Base-by-base conservation (phyloP, 257 asterid species). In the Solanum lignicaule region DNA sequence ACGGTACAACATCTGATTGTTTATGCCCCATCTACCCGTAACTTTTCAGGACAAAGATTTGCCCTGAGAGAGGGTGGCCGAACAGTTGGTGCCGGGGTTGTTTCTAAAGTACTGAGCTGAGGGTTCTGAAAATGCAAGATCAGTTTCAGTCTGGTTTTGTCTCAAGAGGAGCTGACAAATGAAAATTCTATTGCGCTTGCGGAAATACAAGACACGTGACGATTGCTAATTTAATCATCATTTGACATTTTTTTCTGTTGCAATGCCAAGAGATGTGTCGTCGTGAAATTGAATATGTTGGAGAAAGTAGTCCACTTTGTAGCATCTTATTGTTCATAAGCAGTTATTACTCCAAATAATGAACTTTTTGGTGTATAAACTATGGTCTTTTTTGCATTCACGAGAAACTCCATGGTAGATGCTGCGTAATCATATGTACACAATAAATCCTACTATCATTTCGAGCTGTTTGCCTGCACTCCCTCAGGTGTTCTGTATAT, bases 51-150 rank as follows among this genome's bases (percentile, higher is more conserved):
- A 66, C 99, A 96, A 97, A 91, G 99, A 94, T 97, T 97, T 90
- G 99, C 99, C 75, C 89, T 97, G 91, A 93, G 99, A 89, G 99
- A 97, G 88, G 99, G 99, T 86, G 99, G 99, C 29, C 91, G 99
- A 87, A 97, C 99, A 23, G 98, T 97, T 75, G 99, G 99, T 86
- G 99, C 99, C 58, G 99, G 99, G 46, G 99, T 97, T 46, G 98
- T 97, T 89, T 93, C 99, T 3, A 95, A 96, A 88, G 98, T 96
- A 38, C 86, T 96, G 18, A 93, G 95, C 89, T 97, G 92, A 94
- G 90, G 33, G 52, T 27, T 35, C n/a, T 48, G 71, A 72, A 27
- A n/a, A 83, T 36, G 23, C 23, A 38, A 76, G 10, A 66, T 72
- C 14, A 16, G 83, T 46, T 48, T 55, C 68, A 15, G 83, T 25